phyloP scores from a whole-genome alignment of 2,329 filamentous ascomycete species.

The Neurospora sp. region DNA sequence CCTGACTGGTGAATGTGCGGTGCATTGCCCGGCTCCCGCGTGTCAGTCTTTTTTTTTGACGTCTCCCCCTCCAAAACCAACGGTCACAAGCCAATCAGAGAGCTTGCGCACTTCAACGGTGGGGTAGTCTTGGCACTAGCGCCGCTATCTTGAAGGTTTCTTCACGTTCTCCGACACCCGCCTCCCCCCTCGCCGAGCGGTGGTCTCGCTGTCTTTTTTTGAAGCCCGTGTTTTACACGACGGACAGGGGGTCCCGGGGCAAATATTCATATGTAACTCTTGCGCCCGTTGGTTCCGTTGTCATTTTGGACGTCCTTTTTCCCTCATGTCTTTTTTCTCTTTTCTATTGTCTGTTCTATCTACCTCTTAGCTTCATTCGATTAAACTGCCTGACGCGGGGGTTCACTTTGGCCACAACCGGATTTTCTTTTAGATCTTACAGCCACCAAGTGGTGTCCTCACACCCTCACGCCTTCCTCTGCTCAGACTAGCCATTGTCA shows the following conservation, averaged over 20 bases:
- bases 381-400: neutral
- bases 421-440: neutral
- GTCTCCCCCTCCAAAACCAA: constrained; percentile 5
- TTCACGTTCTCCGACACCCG: neutral
- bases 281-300: neutral
- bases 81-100: neutral
- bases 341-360: neutral
- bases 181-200: neutral
- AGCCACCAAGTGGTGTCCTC: neutral
- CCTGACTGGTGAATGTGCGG: constrained; percentile 5
- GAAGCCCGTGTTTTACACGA: neutral
- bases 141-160: neutral
- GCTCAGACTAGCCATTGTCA: neutral
- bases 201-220: neutral
- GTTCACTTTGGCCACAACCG: neutral
- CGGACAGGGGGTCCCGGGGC: neutral
- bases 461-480: neutral
- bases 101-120: neutral
- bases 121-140: neutral
- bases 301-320: neutral
- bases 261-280: neutral
- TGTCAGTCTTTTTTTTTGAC: neutral
- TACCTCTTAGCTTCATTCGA: neutral
- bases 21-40: neutral
- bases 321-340: neutral